Base-by-base conservation (phyloP, 2,329 filamentous ascomycete genomes). In the Aspergillus ochraceoroseus region DNA sequence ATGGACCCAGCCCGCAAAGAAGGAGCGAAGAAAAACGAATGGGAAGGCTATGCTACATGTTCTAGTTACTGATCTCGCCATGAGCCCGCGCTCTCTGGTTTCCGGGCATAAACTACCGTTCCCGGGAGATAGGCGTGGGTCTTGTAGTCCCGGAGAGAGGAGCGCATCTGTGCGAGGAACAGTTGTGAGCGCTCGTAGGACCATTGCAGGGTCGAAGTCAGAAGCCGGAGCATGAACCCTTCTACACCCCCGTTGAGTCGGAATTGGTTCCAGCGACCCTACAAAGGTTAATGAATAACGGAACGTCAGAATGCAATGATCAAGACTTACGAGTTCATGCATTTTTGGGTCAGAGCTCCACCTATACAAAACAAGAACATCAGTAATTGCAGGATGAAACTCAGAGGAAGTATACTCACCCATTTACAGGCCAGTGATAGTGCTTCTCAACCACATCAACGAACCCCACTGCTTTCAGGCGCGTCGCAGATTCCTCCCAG, bases 381-480 rank as follows among this genome's bases (percentile, higher is more conserved):
- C 31, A 38, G 27, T 27, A 14, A 9, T 13, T 8, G 7, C 5
- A 22, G 0, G 4, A 1, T n/a, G 3, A 15, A 6, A 15, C 13
- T 23, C 9, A 13, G 11, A 5, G 4, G 17, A 6, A 13, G 8
- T 22, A 17, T 8, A 22, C 25, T 17, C 36, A 48, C 46, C 39
- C 46, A 14, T 48, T 48, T 39, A 58, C 53, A 1, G 58, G 57
- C 46, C 52, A 51, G 20, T 58, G 50, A 25, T 46, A 58, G 4
- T 30, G 32, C 9, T 44, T 34, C 32, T 59, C 49, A 19, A 51
- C 41, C 1, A 61, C 51, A 5, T 53, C 47, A 7, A 55, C 50
- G 37, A 62, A 62, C 2, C 58, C 58, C 3, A 51, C 52, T 12
- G 51, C 18, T 29, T 47, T 45, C 29, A 61, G 41, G 9, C 48